Evolutionary conservation across 2,329 filamentous ascomycete genomes (phyloP).

Genomic region (Colletotrichum orbiculare): DNA sequence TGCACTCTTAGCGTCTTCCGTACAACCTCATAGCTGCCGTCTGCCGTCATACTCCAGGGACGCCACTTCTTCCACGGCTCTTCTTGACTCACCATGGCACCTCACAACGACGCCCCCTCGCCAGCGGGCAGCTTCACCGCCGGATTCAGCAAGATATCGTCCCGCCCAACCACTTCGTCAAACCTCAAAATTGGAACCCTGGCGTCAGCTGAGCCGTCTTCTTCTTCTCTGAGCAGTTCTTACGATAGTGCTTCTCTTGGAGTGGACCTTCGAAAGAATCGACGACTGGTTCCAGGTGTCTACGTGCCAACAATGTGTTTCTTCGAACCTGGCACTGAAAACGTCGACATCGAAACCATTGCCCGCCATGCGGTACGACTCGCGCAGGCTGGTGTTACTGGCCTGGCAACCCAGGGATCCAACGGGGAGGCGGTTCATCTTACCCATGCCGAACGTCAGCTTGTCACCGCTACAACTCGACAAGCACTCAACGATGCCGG

Average conservation of each 20-base stretch:
- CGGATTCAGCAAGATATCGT: conserved; percentile 51
- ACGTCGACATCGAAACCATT: conserved; percentile 73
- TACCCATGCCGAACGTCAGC: conserved; percentile 74
- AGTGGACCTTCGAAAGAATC: conserved; percentile 45
- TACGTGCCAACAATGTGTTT: conserved; percentile 82
- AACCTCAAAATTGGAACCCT: conserved; percentile 44
- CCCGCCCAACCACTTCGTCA: conserved; percentile 47
- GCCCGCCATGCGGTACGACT: conserved; percentile 73
- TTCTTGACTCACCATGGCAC: conserved; percentile 50
- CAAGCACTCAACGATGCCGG: conserved; percentile 75
- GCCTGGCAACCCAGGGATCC: conserved; percentile 81
- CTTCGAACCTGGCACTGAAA: conserved; percentile 73
- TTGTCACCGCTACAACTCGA: conserved; percentile 77
- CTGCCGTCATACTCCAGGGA: conserved; percentile 16
- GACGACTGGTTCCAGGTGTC: conserved; percentile 63
- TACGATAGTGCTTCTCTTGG: conserved; percentile 52
- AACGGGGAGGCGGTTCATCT: conserved; percentile 88
- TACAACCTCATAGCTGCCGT: conserved; percentile 1
- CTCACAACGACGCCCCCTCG: conserved; percentile 60
- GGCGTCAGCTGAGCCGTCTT: conserved; percentile 44
- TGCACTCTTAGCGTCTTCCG: not conserved
- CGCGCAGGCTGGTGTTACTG: conserved; percentile 78
- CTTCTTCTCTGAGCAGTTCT: conserved; percentile 55
- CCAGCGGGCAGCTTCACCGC: conserved; percentile 57
- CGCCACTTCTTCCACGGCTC: not conserved